phyloP scores from a whole-genome alignment of 768 basidiomycete species.

The Pisolithus orientalis region DNA sequence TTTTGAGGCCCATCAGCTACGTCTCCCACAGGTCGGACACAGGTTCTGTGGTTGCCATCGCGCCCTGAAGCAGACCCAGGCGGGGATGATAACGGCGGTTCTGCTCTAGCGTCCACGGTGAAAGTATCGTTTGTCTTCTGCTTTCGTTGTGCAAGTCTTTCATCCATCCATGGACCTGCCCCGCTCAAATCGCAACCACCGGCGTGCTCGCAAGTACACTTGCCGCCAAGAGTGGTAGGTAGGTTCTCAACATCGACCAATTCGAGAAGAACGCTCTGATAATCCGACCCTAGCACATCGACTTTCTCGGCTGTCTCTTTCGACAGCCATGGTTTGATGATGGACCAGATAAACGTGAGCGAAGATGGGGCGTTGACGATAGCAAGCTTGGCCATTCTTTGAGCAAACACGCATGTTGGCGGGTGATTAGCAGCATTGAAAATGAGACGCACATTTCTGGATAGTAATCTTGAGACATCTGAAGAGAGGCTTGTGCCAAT shows the following conservation, averaged over 20 bases:
- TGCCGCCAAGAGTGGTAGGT: slow-evolving; percentile 56
- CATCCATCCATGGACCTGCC: slow-evolving; percentile 69
- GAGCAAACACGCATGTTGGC: not conserved
- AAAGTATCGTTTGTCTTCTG: slow-evolving; percentile 2
- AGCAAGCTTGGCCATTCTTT: slow-evolving; percentile 65
- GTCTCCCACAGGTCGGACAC: not conserved
- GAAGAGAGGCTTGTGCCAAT: slow-evolving; percentile 56
- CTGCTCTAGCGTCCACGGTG: slow-evolving; percentile 2
- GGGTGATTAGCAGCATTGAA: not conserved
- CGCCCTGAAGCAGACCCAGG: not conserved
- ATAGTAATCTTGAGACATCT: slow-evolving; percentile 73
- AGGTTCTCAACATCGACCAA: slow-evolving; percentile 60
- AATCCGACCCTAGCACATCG: slow-evolving; percentile 57
- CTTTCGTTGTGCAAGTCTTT: slow-evolving; percentile 26
- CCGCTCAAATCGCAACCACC: slow-evolving; percentile 59
- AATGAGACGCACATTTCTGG: slow-evolving; percentile 58
- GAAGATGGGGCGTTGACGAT: slow-evolving; percentile 70
- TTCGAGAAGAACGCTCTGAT: slow-evolving; percentile 48
- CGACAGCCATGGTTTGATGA: slow-evolving; percentile 66
- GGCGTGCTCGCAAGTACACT: slow-evolving; percentile 49
- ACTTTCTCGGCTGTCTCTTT: slow-evolving; percentile 68
- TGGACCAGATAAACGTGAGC: slow-evolving; percentile 67
- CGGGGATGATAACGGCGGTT: not conserved
- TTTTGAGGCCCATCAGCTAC: not conserved
- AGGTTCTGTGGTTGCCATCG: not conserved